A percentile compares a stretch with the other conserved stretches of the same genome.
Conservation (phyloP, 2,329 filamentous ascomycete species). For the Phaeophleospora eucalypticola region DNA sequence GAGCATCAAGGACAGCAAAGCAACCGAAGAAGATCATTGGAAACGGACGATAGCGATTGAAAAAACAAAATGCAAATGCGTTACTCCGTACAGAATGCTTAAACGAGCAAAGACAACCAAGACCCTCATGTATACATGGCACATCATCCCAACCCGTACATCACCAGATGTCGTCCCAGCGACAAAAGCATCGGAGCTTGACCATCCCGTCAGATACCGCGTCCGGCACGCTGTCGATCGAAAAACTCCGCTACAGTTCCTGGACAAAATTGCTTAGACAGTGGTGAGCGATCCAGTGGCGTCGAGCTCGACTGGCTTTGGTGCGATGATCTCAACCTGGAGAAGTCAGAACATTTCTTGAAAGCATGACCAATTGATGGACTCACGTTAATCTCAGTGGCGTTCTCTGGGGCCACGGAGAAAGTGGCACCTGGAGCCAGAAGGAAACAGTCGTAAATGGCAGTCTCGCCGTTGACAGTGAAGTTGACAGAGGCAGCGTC, state of each 20-base stretch:
- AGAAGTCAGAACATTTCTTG: background rate
- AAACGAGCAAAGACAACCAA: too few relatives aligned
- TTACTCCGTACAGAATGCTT: too few relatives aligned
- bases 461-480: slow-evolving; percentile 1
- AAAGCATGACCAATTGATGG: background rate
- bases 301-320: background rate
- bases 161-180: too few relatives aligned
- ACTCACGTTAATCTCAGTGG: slow-evolving; percentile 2
- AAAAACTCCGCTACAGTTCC: background rate
- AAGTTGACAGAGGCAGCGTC: slow-evolving; percentile 1
- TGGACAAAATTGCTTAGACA: background rate
- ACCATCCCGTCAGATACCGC: too few relatives aligned
- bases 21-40: too few relatives aligned
- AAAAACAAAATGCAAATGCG: too few relatives aligned
- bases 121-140: too few relatives aligned
- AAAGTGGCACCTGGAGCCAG: slow-evolving; percentile 1
- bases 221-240: background rate
- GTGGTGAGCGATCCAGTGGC: background rate
- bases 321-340: slow-evolving; percentile 1
- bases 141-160: too few relatives aligned
- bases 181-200: too few relatives aligned
- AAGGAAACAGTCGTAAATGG: slow-evolving; percentile 1
- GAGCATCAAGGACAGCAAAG: too few relatives aligned
- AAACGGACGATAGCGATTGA: too few relatives aligned
- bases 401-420: slow-evolving; percentile 2